phyloP scores from a whole-genome alignment of 805 yeast genomes.

The Kazachstania kunashirensis region DNA sequence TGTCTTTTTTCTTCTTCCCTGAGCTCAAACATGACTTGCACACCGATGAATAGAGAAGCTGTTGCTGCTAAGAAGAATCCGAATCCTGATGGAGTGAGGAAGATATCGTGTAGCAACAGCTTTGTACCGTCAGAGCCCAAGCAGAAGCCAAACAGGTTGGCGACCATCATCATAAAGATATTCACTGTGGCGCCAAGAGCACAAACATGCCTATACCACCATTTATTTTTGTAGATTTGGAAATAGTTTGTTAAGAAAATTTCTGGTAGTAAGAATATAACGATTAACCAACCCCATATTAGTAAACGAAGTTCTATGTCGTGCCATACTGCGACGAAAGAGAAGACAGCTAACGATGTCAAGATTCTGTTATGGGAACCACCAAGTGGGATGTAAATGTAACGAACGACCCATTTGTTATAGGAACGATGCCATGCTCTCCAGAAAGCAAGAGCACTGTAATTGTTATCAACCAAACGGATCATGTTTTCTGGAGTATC shows the following conservation, averaged over 20 bases:
- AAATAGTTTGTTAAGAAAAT: conserved; percentile 44
- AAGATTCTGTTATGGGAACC: conserved; percentile 63
- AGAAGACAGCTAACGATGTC: conserved; percentile 76
- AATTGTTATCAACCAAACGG: conserved; percentile 89
- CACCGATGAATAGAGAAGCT: conserved; percentile 64
- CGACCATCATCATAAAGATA: conserved; percentile 97
- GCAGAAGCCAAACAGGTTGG: conserved; percentile 91
- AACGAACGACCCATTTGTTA: conserved; percentile 82
- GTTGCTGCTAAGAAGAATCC: conserved; percentile 52
- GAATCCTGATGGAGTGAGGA: conserved; percentile 61
- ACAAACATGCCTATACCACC: conserved; percentile 76
- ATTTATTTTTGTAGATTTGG: conserved; percentile 33
- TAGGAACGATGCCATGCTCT: conserved; percentile 96
- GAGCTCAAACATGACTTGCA: conserved; percentile 89
- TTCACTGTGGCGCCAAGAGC: conserved; percentile 82
- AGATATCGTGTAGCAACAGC: conserved; percentile 56
- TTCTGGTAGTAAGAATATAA: conserved; percentile 81
- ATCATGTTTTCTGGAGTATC: conserved; percentile 98
- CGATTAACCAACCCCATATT: conserved; percentile 95
- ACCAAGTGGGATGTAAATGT: conserved; percentile 86
- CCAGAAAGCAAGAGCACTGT: conserved; percentile 93
- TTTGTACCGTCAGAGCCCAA: conserved; percentile 80
- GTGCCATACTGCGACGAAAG: conserved; percentile 97
- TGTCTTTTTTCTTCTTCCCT: conserved; percentile 77
- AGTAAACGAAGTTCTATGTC: conserved; percentile 81